Base-by-base conservation (phyloP, 495 filamentous ascomycete genomes). In the Neurospora sp. region DNA sequence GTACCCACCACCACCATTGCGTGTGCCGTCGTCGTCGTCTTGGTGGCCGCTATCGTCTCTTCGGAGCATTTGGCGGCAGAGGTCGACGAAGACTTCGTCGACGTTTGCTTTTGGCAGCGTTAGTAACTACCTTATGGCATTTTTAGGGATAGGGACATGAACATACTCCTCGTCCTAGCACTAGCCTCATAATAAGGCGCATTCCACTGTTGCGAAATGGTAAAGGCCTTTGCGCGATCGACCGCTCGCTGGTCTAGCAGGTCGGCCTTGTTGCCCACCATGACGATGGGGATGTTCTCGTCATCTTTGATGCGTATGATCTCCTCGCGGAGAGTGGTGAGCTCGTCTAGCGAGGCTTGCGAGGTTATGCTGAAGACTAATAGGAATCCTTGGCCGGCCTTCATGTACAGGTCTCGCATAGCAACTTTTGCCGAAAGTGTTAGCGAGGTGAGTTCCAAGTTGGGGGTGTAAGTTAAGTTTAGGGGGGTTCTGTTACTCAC, bases 281-380 rank as follows among this genome's bases (percentile, higher is more conserved):
- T 94, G 36, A 99, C 96, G 72, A 99, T 90, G 37, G 96, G 96
- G 10, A 98, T 90, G 69, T 89, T 90, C 73, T 93, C 91, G 81
- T 97, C 93, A 80, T 97, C 94, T 84, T 98, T 99, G 82, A 98
- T 97, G 72, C 94, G 93, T 73, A 96, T 91, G 78, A 99, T 98
- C 83, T 98, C 94, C 78, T 98, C 96, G 69, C 94, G 92, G 70
- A 99, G 88, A 78, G 94, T 92, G 74, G 89, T 86, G 28, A 99
- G 90, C 80, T 99, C 96, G 77, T 90, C 88, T 36, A 99, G 86
- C 69, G 93, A 97, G 77, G 90, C 91, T 78, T 89, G 87, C 77
- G 92, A 96, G 39, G 94, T 97, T 79, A 98, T 99, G 78, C 93
- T 96, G 85, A 98, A 99, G 75, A 98, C 96, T 71, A 99, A 88